Evolutionary conservation across 2,329 filamentous ascomycete genomes (phyloP), one percentile per base, ranked within the genome.

Genomic region (Trichoderma cornu-damae): DNA sequence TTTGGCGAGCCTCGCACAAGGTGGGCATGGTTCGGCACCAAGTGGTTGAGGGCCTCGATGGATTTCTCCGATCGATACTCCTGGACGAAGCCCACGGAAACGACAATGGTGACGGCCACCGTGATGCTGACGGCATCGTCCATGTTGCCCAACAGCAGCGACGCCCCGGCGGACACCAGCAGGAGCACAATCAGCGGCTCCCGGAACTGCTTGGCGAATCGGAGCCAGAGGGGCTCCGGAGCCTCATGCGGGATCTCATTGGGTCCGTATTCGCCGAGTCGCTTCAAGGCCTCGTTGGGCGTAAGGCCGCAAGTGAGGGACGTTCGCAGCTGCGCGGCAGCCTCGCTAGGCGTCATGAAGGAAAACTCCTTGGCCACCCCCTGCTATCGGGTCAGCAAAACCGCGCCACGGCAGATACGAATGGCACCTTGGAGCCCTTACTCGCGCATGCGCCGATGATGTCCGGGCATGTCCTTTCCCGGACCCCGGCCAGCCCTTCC

Each of bases 61-160:
- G 93, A 97, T 73, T 99, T 95, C 70, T 99, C 94, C 6, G 94
- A 97, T 59, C 94, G 82, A 71, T 99, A 99, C 73, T 99, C 94
- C 70, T 99, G 94, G 52, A 97, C 85, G 65, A 99, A 99, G 2
- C 93, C 94, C 40, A 99, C 94, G 0, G 88, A 88, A 22, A 99
- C 92, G 5, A 99, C 94, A 65, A 99, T 99, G 24, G 92, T 96
- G 20, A 99, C 94, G 2, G 94, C 94, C 30, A 96, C 86, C 0
- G 93, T 89, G 68, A 99, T 99, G 72, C 93, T 97, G 66, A 99
- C 76, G 5, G 93, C 93, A 75, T 99, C 95, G 66, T 97, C 93
- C 68, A 87, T 85, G 68, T 99, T 99, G 51, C 92, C 91, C 72
- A 99, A 87, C 42, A 97, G 73, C 48, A 97, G 83, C 0, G 93